Evolutionary conservation across 805 yeast species (phyloP).

Genomic region (Zygosaccharomyces bailii): DNA sequence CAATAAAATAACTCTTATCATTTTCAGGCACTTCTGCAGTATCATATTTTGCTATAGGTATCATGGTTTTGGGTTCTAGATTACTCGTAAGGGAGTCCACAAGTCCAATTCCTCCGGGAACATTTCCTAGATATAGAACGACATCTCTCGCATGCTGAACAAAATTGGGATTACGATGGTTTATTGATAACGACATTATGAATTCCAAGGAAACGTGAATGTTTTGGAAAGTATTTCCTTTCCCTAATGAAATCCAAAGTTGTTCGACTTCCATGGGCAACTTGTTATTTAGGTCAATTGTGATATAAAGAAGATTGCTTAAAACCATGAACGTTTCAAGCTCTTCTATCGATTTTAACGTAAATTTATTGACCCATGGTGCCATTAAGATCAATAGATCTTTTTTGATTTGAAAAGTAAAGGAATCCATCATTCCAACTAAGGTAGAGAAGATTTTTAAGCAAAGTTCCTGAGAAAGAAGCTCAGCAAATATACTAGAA

Average conservation of each 20-base stretch:
- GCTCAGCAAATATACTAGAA: slow-evolving; percentile 66
- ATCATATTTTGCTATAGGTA: slow-evolving; percentile 58
- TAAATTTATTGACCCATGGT: slow-evolving; percentile 91
- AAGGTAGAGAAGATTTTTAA: slow-evolving; percentile 64
- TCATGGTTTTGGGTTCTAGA: slow-evolving; percentile 81
- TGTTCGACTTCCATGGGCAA: slow-evolving; percentile 90
- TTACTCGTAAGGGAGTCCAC: slow-evolving; percentile 65
- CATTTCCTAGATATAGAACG: slow-evolving; percentile 60
- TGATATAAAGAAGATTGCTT: slow-evolving; percentile 77
- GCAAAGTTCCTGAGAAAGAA: slow-evolving; percentile 55
- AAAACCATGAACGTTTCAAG: slow-evolving; percentile 65
- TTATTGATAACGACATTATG: slow-evolving; percentile 62
- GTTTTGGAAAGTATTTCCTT: slow-evolving; percentile 63
- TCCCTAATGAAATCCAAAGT: slow-evolving; percentile 91
- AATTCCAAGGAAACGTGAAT: slow-evolving; percentile 70
- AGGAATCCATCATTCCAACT: slow-evolving; percentile 66
- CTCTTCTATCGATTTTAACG: slow-evolving; percentile 49
- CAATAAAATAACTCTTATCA: slow-evolving; percentile 65
- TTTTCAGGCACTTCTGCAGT: slow-evolving; percentile 33
- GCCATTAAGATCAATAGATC: slow-evolving; percentile 76
- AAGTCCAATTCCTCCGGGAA: slow-evolving; percentile 50
- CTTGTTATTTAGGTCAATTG: slow-evolving; percentile 67
- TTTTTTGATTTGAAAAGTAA: slow-evolving; percentile 54
- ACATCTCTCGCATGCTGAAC: slow-evolving; percentile 80
- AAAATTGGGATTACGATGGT: slow-evolving; percentile 65